Percentiles rank a stretch among this genome's conserved stretches.
phyloP scores from a whole-genome alignment of 2,329 filamentous ascomycete species.

The Botrytis sinoallii region DNA sequence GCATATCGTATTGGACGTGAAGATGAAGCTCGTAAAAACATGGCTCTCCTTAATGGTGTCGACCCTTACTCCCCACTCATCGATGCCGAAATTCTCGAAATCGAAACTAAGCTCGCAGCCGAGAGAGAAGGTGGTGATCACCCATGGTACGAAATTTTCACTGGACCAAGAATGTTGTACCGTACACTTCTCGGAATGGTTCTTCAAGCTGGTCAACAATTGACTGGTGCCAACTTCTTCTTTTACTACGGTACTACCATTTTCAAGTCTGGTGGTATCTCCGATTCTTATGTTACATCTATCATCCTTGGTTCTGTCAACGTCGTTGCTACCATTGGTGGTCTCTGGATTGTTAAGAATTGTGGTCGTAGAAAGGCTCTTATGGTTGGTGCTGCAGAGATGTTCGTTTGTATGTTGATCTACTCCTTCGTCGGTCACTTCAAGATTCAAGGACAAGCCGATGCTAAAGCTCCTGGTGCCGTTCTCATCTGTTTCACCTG shows the following conservation, averaged over 20 bases:
- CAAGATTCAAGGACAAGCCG: conserved; percentile 41
- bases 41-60: conserved; percentile 44
- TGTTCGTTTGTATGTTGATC: conserved; percentile 57
- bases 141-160: conserved; percentile 59
- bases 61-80: conserved; percentile 43
- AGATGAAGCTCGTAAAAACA: conserved; percentile 48
- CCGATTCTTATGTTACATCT: conserved; percentile 63
- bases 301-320: conserved; percentile 68
- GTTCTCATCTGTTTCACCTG: conserved; percentile 67
- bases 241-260: conserved; percentile 65
- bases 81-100: conserved; percentile 50
- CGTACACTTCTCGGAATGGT: conserved; percentile 59
- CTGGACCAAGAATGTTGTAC: conserved; percentile 63
- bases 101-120: conserved; percentile 50
- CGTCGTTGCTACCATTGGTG: conserved; percentile 61
- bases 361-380: conserved; percentile 62
- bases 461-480: conserved; percentile 50
- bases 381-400: conserved; percentile 61
- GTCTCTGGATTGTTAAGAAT: conserved; percentile 63
- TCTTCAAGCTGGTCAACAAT: conserved; percentile 64
- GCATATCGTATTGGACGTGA: conserved; percentile 47
- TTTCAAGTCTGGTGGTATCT: conserved; percentile 62
- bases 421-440: conserved; percentile 52
- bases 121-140: conserved; percentile 41
- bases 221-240: conserved; percentile 67